Evolutionary conservation across 495 filamentous ascomycete genomes (phyloP).

Genomic region (Neurospora tetraspora): DNA sequence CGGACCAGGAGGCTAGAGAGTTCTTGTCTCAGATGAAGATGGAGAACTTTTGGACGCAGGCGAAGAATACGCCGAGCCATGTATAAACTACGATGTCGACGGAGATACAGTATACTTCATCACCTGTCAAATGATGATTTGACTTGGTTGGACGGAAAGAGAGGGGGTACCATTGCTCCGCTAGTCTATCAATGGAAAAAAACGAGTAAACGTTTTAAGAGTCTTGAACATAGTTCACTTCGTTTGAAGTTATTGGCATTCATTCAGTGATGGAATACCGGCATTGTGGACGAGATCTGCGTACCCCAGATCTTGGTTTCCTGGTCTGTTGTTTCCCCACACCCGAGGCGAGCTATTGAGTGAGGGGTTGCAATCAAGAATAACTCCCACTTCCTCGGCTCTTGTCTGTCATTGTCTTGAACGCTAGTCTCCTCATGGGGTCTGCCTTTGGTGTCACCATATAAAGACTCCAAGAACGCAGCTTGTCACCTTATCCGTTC

Average conservation of each 20-base stretch:
- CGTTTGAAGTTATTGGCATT: background rate
- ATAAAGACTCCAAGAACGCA: background rate
- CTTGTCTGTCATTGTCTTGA: background rate
- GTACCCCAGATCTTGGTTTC: background rate
- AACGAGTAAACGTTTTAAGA: background rate
- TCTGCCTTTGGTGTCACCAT: background rate
- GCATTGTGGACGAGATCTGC: background rate
- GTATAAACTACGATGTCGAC: no score
- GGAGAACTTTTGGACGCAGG: slow-evolving; percentile 94
- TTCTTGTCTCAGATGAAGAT: slow-evolving; percentile 69
- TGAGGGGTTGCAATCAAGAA: background rate
- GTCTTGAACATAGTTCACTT: background rate
- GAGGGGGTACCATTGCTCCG: background rate
- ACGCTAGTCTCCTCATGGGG: background rate
- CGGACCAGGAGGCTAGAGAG: slow-evolving; percentile 78
- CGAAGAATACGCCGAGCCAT: slow-evolving; percentile 44
- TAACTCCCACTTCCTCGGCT: background rate
- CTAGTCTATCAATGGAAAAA: background rate
- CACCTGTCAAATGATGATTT: background rate
- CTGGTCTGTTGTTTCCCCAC: background rate
- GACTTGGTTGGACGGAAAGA: background rate
- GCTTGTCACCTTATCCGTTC: background rate
- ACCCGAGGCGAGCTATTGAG: background rate
- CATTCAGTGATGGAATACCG: background rate
- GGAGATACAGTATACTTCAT: no score